Evolutionary conservation across 306 rosid genomes (phyloP).

Genomic region (Cicer bijugum): DNA sequence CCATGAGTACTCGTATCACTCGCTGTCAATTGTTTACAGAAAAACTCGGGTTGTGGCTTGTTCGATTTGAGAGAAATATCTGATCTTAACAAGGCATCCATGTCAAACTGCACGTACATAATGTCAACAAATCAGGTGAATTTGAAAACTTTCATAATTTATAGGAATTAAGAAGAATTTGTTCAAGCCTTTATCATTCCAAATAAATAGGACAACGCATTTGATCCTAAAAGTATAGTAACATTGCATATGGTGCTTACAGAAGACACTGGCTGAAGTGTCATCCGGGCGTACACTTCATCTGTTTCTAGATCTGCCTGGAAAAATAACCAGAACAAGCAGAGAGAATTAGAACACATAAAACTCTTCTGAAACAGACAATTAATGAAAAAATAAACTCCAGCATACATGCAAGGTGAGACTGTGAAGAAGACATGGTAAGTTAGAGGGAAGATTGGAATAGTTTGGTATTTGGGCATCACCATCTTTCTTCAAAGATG

Average conservation of each 20-base stretch:
- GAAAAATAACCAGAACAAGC: neutral
- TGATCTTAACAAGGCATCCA: constrained; percentile 81
- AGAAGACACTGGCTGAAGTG: constrained; percentile 79
- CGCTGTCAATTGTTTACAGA: constrained; percentile 91
- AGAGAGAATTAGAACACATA: neutral
- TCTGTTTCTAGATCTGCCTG: constrained; percentile 98
- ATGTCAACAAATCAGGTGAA: constrained; percentile 27
- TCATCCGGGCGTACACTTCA: constrained; percentile 95
- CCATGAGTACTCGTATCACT: constrained; percentile 99
- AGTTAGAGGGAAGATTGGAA: constrained; percentile 83
- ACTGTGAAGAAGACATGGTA: constrained; percentile 77
- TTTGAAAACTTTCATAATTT: neutral
- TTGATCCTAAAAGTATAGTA: neutral
- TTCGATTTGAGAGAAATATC: constrained; percentile 85
- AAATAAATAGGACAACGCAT: too few relatives aligned
- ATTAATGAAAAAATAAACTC: neutral
- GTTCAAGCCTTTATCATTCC: too few relatives aligned
- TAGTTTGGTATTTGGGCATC: constrained; percentile 81
- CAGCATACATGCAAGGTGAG: constrained; percentile 81
- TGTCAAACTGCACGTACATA: constrained; percentile 64
- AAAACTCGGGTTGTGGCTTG: constrained; percentile 86
- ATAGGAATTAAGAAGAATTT: neutral
- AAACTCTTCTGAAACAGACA: neutral
- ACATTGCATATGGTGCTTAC: constrained; percentile 51
- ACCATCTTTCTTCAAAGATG: constrained; percentile 81